A percentile compares a stretch with the other conserved stretches of the same genome.
Evolutionary conservation across 1,284 basidiomycete genomes (phyloP).

Genomic region (Trametes sp.): DNA sequence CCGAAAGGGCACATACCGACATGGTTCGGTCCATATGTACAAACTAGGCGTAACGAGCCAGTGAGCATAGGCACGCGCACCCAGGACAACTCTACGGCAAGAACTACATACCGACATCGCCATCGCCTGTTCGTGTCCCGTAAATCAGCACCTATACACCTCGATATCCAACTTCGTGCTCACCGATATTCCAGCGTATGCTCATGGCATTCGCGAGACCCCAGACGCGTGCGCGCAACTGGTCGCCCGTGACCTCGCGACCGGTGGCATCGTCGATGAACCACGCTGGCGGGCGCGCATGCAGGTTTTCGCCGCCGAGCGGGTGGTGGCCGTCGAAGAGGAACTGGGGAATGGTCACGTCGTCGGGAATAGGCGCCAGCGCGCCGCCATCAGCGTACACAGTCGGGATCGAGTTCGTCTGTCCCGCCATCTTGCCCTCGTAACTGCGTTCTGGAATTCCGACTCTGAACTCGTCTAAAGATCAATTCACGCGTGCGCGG

Average conservation of each 20-base stretch:
- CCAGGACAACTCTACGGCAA: background rate
- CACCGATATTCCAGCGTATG: constrained; percentile 56
- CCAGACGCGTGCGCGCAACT: constrained; percentile 56
- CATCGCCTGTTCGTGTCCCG: constrained; percentile 38
- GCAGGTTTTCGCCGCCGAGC: constrained; percentile 47
- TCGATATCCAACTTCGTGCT: constrained; percentile 20
- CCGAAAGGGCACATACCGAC: constrained; percentile 48
- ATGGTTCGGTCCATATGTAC: constrained; percentile 74
- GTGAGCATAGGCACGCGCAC: constrained; percentile 22
- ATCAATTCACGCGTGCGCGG: no score
- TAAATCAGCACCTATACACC: background rate
- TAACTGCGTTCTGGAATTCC: no score
- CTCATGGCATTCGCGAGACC: constrained; percentile 70
- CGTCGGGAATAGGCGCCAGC: constrained; percentile 66
- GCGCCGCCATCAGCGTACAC: constrained; percentile 41
- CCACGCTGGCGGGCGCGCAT: constrained; percentile 54
- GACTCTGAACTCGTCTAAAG: background rate
- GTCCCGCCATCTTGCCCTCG: constrained; percentile 6
- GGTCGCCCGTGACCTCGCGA: constrained; percentile 35
- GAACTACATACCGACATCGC: constrained; percentile 57
- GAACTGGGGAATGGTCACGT: constrained; percentile 79
- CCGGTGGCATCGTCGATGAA: constrained; percentile 72
- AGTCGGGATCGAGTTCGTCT: constrained; percentile 22
- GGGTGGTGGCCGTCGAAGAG: constrained; percentile 65
- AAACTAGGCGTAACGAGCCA: constrained; percentile 51